These are phyloP conservation scores for Lepraria neglecta DNA, from an alignment of 495 filamentous ascomycete genomes.

Conservation along the genomic window DNA sequence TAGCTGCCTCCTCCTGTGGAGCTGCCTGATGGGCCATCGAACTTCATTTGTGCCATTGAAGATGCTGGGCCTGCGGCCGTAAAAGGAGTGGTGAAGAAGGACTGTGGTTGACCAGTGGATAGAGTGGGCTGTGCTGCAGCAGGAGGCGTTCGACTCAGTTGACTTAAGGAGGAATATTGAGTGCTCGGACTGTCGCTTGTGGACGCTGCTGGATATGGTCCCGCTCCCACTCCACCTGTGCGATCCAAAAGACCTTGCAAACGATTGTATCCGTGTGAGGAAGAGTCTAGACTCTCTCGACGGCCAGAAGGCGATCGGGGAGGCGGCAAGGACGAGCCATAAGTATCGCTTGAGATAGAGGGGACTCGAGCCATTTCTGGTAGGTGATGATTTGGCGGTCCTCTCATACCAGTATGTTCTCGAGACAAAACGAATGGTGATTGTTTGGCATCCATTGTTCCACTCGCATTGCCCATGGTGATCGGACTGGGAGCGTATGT, in stretches of 20 bases:
- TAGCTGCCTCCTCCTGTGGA: conserved; percentile 25
- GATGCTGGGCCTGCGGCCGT: conserved; percentile 28
- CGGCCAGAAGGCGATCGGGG: conserved; percentile 30
- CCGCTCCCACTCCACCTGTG: conserved; percentile 37
- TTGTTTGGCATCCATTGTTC: conserved; percentile 44
- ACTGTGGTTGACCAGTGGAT: conserved; percentile 29
- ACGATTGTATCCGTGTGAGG: conserved; percentile 8
- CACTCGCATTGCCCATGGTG: conserved; percentile 38
- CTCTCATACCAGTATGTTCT: conserved; percentile 22
- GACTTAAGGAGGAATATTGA: conserved; percentile 46
- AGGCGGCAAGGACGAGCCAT: conserved; percentile 30
- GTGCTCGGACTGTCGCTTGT: conserved; percentile 53
- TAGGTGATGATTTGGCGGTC: not conserved
- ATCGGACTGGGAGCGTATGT: conserved; percentile 40
- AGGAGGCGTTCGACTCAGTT: conserved; percentile 38
- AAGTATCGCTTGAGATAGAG: conserved; percentile 27
- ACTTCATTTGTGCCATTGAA: conserved; percentile 24
- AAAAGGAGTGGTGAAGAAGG: conserved; percentile 30
- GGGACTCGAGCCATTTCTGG: conserved; percentile 24
- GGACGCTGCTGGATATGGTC: conserved; percentile 35
- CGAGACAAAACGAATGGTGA: conserved; percentile 37
- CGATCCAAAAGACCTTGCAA: conserved; percentile 13
- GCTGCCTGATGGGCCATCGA: conserved; percentile 28
- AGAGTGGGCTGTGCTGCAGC: conserved; percentile 18
- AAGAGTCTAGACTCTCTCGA: conserved; percentile 26